Base-by-base conservation (phyloP, 768 basidiomycete species). In the Tricholoma matsutake region DNA sequence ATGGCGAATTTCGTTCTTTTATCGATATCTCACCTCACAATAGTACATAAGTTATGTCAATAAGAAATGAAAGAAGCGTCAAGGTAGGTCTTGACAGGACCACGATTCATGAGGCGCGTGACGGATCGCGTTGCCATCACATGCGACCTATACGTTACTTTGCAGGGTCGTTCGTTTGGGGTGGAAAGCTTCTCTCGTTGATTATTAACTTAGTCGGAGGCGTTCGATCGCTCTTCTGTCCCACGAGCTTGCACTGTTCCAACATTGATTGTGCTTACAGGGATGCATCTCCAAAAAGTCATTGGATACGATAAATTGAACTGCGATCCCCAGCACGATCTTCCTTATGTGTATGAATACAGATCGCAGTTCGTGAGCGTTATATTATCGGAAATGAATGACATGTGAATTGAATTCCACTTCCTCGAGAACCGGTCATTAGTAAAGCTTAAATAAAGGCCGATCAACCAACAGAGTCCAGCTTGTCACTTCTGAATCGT, bases 401-500 rank as follows among this genome's bases (percentile, higher is more conserved):
- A 43, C n/a, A 43, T 43, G 47, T 18, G 47, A 45, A 18, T 10
- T 13, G 22, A 7, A 18, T 25, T 25, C 25, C 10, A 22, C 8
- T 43, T 43, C 41, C 10, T 43, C 16, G 16, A 41, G 18, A 43
- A n/a, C n/a, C n/a, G 7, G 41, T 43, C 41, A 43, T 18, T 43
- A 43, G n/a, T 6, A 9, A 11, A 37, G 8, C 9, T 37, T 11
- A n/a, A n/a, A n/a, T 47, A 8, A 18, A 9, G 4, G 63, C 31
- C 56, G 32, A 25, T 31, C 53, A 57, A 11, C 20, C n/a, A 47
- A 25, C 35, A 32, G 2, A 18, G 45, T 47, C 22, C n/a, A 9
- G 22, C n/a, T 56, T 25, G 47, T 56, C 37, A 56, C 58, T 61
- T 59, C 3, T 14, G 6, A 29, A 81, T 76, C 1, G 71, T 77